Base-by-base conservation (phyloP, 2,329 filamentous ascomycete genomes). In the Fusarium hainanense region DNA sequence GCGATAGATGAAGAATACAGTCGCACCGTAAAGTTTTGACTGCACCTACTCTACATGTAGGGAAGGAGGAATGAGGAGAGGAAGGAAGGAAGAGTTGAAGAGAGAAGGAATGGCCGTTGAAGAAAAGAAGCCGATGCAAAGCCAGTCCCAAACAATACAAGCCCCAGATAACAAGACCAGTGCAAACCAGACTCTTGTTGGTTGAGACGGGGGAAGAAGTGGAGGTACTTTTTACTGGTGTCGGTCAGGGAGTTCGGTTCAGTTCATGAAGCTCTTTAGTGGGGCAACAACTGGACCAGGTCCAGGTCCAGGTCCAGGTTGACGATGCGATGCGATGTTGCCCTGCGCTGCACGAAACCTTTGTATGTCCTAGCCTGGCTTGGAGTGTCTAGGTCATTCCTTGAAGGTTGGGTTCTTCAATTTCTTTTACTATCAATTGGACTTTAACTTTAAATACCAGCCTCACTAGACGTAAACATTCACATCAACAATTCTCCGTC, bases 1-100 rank as follows among this genome's bases (percentile, higher is more conserved):
- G 30, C 40, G 13, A 48, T 63, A 44, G 43, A 60, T 30, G 42
- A 30, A 49, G 34, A 47, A 58, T 49, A 30, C 61, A 55, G 46
- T 20, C 52, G 44, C 40, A 64, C 51, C 34, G 23, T 28, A 49
- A 47, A 14, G 54, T 49, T 52, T 56, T 41, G 37, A 48, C 49
- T 43, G 57, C 50, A 44, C 54, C 49, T 52, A 52, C 49, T 28
- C 34, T 42, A 52, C 9, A 52, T 58, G 60, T 40, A 59, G 41
- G 52, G 52, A 65, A 41, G 49, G 30, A 54, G 37, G 42, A 54
- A 54, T n/a, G 46, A 59, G 54, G 50, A 60, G 58, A 28, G 30
- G 50, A 32, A 42, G 41, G 52, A 49, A 51, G 28, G 28, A 30
- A 63, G 79, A 62, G 68, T 58, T 42, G 43, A 65, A 54, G 66